Base-by-base conservation (phyloP, 169 alveolate genomes). In the Eimeria tenella region DNA sequence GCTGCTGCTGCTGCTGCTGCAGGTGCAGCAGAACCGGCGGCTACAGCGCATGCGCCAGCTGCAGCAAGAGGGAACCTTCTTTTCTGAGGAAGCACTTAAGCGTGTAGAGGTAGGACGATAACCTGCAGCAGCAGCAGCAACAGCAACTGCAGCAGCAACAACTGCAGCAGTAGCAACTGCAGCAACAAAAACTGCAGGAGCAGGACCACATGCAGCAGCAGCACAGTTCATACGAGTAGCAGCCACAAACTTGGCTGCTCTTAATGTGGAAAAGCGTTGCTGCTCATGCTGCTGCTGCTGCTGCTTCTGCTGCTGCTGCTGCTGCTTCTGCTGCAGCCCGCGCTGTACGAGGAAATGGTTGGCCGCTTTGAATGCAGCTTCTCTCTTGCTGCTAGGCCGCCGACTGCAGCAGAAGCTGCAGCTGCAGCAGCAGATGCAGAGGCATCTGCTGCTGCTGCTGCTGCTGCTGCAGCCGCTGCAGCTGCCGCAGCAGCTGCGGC, bases 1-100 rank as follows among this genome's bases (percentile, higher is more conserved):
- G 68, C 19, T 58, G 68, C 21, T 17, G 68, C 21, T 58, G 68
- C 68, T 58, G 68, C 21, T 58, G 68, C 68, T 58, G 68, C 68
- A 58, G 19, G 11, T 58, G 68, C 68, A 13, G 68, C 68, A 58
- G 3, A 58, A 58, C 68, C 68, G 68, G 68, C 11, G 68, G 68
- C 68, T 58, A 17, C 68, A 58, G 68, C 68, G 68, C 68, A 58
- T 58, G 68, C 68, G 68, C 21, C 68, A 58, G 68, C 68, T 58
- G 68, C 21, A 58, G 19, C 4, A 58, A 58, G 68, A 58, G 3
- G 68, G 68, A 13, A 17, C 19, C 3, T 58, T 58, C 19, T 58
- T 58, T 58, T 58, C 68, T 17, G 68, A 58, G 19, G 68, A 58
- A 58, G 19, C 68, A 13, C 19, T 58, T 10, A 58, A 58, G 68